phyloP scores from a whole-genome alignment of 257 asterid species.

The Ligustrum vulgare region DNA sequence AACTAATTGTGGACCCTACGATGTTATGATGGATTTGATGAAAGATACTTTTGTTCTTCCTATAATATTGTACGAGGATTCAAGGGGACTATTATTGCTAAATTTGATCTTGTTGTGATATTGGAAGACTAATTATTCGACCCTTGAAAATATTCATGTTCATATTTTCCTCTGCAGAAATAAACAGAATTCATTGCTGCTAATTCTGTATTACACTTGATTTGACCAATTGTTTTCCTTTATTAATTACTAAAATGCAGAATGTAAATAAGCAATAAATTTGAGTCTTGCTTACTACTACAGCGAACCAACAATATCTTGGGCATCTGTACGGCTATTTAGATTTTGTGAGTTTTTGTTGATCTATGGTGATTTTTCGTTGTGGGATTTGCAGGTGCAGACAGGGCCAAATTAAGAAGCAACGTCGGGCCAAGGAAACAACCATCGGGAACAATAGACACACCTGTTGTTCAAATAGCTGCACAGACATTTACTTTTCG shows the following conservation, averaged over 20 bases:
- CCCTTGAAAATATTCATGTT: slow-evolving; percentile 16
- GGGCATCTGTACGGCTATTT: neutral
- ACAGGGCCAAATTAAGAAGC: slow-evolving; percentile 69
- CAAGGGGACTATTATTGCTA: slow-evolving; percentile 18
- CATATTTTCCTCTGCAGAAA: slow-evolving; percentile 13
- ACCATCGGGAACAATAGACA: slow-evolving; percentile 49
- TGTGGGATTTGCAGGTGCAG: slow-evolving; percentile 59
- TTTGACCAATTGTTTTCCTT: slow-evolving; percentile 1
- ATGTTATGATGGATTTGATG: slow-evolving; percentile 24
- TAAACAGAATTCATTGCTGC: slow-evolving; percentile 18
- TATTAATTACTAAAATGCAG: neutral
- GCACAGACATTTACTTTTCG: slow-evolving; percentile 96
- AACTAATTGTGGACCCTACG: slow-evolving; percentile 26
- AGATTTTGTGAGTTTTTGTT: slow-evolving; percentile 14
- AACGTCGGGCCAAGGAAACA: slow-evolving; percentile 57
- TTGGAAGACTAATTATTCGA: slow-evolving; percentile 1
- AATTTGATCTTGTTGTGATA: slow-evolving; percentile 26
- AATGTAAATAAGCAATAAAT: neutral
- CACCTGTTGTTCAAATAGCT: slow-evolving; percentile 79
- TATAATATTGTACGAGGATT: slow-evolving; percentile 36
- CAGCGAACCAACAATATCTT: neutral
- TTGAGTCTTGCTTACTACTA: neutral
- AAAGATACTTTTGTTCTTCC: slow-evolving; percentile 7
- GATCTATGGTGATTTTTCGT: slow-evolving; percentile 10
- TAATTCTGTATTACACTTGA: slow-evolving; percentile 15